Evolutionary conservation across 345 rosid species (phyloP), one percentile per base, ranked within the genome.

Genomic region (Luvunga scandens): DNA sequence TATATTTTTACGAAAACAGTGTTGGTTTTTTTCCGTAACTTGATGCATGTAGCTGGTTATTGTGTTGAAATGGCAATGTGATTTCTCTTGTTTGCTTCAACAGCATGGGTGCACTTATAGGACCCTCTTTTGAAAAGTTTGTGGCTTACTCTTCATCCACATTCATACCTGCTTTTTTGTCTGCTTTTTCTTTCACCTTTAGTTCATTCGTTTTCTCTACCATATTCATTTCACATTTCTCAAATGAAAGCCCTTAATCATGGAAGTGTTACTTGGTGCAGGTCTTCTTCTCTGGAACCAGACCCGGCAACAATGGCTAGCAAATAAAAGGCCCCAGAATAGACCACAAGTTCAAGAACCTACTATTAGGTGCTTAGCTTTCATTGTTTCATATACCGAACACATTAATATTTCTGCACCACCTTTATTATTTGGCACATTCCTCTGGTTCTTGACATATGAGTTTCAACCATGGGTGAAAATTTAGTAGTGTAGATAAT

Each of bases 281-380:
- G 98, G 98, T 71, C 84, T 87, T 80, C 85, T 79, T 77, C 89
- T 86, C 18, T 94, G 98, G 98, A 90, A 87, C 83, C 95, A 90
- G 80, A 85, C 82, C 24, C 89, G 95, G 83, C 92, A 90, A 69
- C 88, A 85, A 19, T 94, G 97, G 97, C 84, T 88, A 67, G 87
- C 88, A 82, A 87, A 73, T 73, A 87, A 85, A 77, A 83, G 72
- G 74, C 72, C 86, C 45, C 81, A 77, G 63, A 81, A 75, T 38
- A 81, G 45, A 80, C 59, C 24, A 6, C 88, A 75, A 84, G 53
- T 77, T 81, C 89, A 76, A 78, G 93, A 92, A 84, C 92, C 97
- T 70, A 78, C 87, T n/a, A 89, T 92, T 78, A 92, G 91, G 96
- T 90, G 79, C 76, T 78, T 83, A 38, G 48, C 36, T 67, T 6